Conservation (phyloP, 2,329 filamentous ascomycete species). For the Rhynchosporium graminicola region DNA sequence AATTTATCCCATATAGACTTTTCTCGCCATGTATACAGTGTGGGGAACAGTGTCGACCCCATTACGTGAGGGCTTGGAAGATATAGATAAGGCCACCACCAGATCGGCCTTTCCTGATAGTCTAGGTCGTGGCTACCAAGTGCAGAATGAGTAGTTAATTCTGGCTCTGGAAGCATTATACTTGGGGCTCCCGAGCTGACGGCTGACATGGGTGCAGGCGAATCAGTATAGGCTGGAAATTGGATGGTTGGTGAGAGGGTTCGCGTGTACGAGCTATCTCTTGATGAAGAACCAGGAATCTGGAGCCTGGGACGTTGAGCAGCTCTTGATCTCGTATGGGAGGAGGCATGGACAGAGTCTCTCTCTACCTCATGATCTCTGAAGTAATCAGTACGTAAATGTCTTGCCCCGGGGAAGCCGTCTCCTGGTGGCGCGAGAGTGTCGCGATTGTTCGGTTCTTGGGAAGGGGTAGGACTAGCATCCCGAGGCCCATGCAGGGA, state of each 20-base stretch:
- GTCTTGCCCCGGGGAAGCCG: slow-evolving; percentile 41
- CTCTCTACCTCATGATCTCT: slow-evolving; percentile 39
- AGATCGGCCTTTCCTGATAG: slow-evolving; percentile 46
- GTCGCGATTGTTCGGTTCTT: slow-evolving; percentile 38
- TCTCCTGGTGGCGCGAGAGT: slow-evolving; percentile 47
- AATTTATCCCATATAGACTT: slow-evolving; percentile 86
- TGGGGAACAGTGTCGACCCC: slow-evolving; percentile 79
- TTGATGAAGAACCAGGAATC: slow-evolving; percentile 35
- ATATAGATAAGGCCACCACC: slow-evolving; percentile 79
- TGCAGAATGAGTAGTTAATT: slow-evolving; percentile 30
- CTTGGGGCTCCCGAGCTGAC: slow-evolving; percentile 37
- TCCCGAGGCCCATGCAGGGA: slow-evolving; percentile 36
- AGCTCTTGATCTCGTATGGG: slow-evolving; percentile 24
- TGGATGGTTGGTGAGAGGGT: slow-evolving; percentile 36
- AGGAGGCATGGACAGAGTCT: slow-evolving; percentile 25
- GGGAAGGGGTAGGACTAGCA: slow-evolving; percentile 39
- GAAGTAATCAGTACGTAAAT: slow-evolving; percentile 36
- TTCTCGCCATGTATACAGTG: slow-evolving; percentile 75
- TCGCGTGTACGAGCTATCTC: slow-evolving; percentile 35
- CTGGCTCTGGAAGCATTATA: slow-evolving; percentile 36
- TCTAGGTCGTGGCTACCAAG: slow-evolving; percentile 30
- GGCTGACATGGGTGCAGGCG: slow-evolving; percentile 36
- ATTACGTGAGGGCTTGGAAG: slow-evolving; percentile 74
- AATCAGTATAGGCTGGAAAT: slow-evolving; percentile 41
- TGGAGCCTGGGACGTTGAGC: slow-evolving; percentile 33